Evolutionary conservation across 495 filamentous ascomycete genomes (phyloP), one percentile per base, ranked within the genome.

Genomic region (Aspergillus egyptiacus): DNA sequence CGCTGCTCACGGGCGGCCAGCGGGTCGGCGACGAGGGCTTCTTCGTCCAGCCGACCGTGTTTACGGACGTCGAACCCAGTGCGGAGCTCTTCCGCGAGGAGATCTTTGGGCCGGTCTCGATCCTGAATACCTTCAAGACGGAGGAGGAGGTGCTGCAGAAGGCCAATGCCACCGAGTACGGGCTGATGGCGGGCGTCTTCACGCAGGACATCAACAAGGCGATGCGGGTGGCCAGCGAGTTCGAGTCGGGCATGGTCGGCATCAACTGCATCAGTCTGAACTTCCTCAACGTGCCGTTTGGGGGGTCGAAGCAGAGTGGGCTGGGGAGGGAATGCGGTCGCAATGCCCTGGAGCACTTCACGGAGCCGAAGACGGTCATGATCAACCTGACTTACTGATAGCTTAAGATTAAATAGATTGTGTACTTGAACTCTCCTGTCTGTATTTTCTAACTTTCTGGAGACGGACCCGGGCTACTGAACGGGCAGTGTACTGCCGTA

Each of bases 221-320:
- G 0, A 41, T 73, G 38, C 63, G 75, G 1, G 42, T 76, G 14
- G 61, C 73, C 4, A 55, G 55, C 8, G 59, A 64, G 17, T 50
- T 79, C 30, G 72, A 78, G 7, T 43, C 48, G 2, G 48, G 48
- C 6, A 70, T 70, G 49, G 75, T 79, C 0, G 69, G 68, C 15
- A 63, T 79, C 38, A 79, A 79, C 48, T 70, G 66, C 35, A 56
- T 64, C 6, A 63, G 63, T 30, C 48, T 48, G 20, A 65, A 62
- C 18, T 61, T 56, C 14, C 22, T 58, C 28, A 19, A 18, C 3
- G 8, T 9, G 15, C 71, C 74, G 0, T 80, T 78, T 55, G 74
- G 76, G 4, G 76, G 75, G 2, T 66, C 46, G 22, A 80, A 80
- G 63, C 65, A 77, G 61, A 73, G 67, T 48, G 76, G 76, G 2